Base-by-base conservation (phyloP, 2,329 filamentous ascomycete genomes). In the Sclerotiophoma versabilis region DNA sequence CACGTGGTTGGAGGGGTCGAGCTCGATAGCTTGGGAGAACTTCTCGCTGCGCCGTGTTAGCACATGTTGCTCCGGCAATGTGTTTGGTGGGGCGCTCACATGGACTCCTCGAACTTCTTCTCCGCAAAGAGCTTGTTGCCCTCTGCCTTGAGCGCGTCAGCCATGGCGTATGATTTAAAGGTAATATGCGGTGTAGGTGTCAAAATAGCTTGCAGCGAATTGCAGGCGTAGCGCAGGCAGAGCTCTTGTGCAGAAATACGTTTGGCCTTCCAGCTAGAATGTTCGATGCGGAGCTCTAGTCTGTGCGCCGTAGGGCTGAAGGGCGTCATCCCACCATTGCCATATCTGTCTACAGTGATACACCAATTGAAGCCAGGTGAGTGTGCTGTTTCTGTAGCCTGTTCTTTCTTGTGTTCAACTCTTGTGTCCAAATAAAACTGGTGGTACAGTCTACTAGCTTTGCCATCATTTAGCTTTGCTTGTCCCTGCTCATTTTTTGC, bases 121-220 rank as follows among this genome's bases (percentile, higher is more conserved):
- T 91, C 92, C 64, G 92, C 89, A 78, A 99, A 99, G 79, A 96
- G 93, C 83, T 96, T 96, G 84, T 99, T 99, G 82, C 93, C 95
- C 76, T 95, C 89, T 72, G 93, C 92, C 84, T 99, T 99, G 71
- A 99, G 87, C 85, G 93, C 84, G 78, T 89, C 86, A 63, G 86
- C 85, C 86, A 88, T 88, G 60, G 32, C 79, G 54, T 32, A 19
- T 43, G 33, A 41, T 49, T 37, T 53, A 37, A 45, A 32, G 32
- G 32, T 27, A 10, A 20, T 17, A 26, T 53, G 39, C 54, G 45
- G 48, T 45, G 38, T 43, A n/a, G 39, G 26, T 46, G 17, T 56
- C 32, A 32, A 34, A 29, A 19, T 8, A 34, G 39, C 39, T 32
- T 39, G 51, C 41, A 45, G 47, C 42, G 15, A 37, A 51, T 47